phyloP scores from a whole-genome alignment of 2,329 filamentous ascomycete species.

The Aulographum hederae region DNA sequence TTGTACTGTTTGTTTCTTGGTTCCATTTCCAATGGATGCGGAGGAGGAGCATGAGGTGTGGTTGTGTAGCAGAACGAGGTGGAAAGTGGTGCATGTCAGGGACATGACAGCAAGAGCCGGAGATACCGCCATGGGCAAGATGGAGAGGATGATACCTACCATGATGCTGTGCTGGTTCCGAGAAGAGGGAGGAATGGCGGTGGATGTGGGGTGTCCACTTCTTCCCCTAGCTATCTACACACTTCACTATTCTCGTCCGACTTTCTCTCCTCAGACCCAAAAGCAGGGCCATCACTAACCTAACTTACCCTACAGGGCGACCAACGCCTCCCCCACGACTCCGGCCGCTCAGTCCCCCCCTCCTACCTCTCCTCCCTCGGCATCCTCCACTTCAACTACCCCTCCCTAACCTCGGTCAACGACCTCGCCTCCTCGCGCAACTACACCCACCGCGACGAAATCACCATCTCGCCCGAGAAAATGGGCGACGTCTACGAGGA shows the following conservation, averaged over 20 bases:
- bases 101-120: too few species aligned
- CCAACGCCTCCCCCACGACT: conserved; percentile 82
- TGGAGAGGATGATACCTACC: too few species aligned
- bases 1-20: not conserved
- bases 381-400: conserved; percentile 58
- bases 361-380: conserved; percentile 56
- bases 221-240: not conserved
- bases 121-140: too few species aligned
- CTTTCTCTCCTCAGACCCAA: conserved; percentile 4
- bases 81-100: too few species aligned
- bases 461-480: conserved; percentile 67
- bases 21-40: not conserved
- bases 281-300: conserved; percentile 5
- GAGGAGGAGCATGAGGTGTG: too few species aligned
- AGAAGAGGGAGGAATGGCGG: too few species aligned
- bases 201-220: too few species aligned
- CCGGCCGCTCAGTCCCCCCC: conserved; percentile 47
- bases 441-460: conserved; percentile 91
- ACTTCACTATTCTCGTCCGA: conserved; percentile 1
- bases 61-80: too few species aligned
- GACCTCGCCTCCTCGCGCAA: conserved; percentile 52
- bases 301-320: conserved; percentile 53
- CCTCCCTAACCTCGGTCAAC: conserved; percentile 49
- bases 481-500: conserved; percentile 82
- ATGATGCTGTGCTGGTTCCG: too few species aligned